Evolutionary conservation across 164 flowering plant species (phyloP).

Genomic region (Echeveria elegans): DNA sequence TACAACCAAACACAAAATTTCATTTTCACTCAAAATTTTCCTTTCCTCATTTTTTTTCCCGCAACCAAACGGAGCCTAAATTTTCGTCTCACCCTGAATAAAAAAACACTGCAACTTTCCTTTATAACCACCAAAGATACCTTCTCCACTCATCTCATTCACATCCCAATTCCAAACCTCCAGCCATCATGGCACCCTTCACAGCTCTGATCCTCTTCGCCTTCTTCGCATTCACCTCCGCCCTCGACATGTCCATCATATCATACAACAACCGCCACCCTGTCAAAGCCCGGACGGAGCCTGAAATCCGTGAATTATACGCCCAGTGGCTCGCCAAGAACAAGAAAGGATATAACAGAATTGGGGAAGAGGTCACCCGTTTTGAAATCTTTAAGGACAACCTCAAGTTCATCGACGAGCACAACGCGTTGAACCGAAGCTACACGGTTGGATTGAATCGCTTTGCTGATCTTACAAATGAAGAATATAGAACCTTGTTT

Average conservation of each 20-base stretch:
- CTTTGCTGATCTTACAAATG: constrained; percentile 79
- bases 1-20: no score
- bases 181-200: constrained; percentile 2
- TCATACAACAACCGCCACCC: constrained; percentile 12
- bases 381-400: constrained; percentile 67
- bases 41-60: no score
- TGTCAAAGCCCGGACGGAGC: constrained; percentile 23
- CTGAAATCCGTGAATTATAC: constrained; percentile 35
- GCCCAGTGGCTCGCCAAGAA: constrained; percentile 48
- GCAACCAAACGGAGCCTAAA: no score
- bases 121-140: background rate
- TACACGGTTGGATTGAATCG: constrained; percentile 57
- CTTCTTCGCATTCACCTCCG: constrained; percentile 18
- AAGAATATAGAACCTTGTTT: constrained; percentile 51
- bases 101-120: background rate
- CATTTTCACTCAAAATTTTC: no score
- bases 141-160: constrained; percentile 3
- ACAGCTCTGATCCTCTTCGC: constrained; percentile 14
- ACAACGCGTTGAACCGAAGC: constrained; percentile 38
- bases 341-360: constrained; percentile 41
- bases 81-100: no score
- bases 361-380: constrained; percentile 23
- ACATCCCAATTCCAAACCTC: background rate
- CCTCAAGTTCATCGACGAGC: constrained; percentile 57
- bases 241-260: constrained; percentile 31